A percentile compares a stretch with the other conserved stretches of the same genome.
phyloP scores from a whole-genome alignment of 2,329 filamentous ascomycete species.

The Neonectria hederae region DNA sequence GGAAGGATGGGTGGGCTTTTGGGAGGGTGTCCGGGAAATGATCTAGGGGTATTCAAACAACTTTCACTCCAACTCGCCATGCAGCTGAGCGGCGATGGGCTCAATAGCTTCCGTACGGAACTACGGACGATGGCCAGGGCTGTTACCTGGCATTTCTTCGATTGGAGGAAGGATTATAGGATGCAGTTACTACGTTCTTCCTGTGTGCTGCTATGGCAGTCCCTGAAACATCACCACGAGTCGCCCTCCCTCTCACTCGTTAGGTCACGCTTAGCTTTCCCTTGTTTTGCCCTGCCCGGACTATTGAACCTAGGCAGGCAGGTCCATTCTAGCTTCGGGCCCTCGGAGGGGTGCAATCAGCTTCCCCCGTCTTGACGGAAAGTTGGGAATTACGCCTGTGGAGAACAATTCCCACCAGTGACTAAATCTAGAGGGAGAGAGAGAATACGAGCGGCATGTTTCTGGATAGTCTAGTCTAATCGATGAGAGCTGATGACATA shows the following conservation, averaged over 20 bases:
- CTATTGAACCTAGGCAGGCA: constrained; percentile 11
- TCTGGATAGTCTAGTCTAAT: neutral
- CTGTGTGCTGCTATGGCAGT: neutral
- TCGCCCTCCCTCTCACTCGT: neutral
- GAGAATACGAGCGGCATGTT: neutral
- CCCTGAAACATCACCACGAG: constrained; percentile 9
- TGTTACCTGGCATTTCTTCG: neutral
- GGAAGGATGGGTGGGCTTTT: neutral
- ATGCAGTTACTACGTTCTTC: neutral
- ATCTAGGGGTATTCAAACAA: neutral
- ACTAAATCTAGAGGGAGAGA: neutral
- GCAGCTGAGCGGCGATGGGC: neutral
- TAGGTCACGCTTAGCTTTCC: neutral
- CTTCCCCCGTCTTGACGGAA: neutral
- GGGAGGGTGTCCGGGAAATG: constrained; percentile 1
- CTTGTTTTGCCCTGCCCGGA: constrained; percentile 5
- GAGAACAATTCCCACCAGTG: neutral
- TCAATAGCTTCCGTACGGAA: neutral
- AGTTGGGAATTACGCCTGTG: neutral
- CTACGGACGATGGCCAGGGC: neutral
- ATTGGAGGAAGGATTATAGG: neutral
- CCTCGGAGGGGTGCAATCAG: constrained; percentile 8
- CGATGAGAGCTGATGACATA: neutral
- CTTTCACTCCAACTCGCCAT: neutral
- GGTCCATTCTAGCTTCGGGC: constrained; percentile 6